These are phyloP conservation scores for Nemania sp. DNA, from an alignment of 2,329 filamentous ascomycete genomes.

Conservation along the genomic window DNA sequence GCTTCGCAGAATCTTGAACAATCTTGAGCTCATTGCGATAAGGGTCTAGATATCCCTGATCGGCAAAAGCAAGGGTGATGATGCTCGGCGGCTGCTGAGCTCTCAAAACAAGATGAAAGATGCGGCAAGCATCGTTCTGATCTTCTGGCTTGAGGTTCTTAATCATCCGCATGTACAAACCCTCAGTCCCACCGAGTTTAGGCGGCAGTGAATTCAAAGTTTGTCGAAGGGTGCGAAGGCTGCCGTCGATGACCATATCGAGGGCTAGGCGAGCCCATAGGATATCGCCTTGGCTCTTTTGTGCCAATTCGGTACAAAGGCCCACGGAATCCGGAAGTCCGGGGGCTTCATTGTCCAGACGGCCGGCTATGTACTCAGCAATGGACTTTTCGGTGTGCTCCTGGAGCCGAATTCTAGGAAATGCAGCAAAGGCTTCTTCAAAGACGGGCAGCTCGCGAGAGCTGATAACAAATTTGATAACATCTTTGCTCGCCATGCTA, in stretches of 20 bases:
- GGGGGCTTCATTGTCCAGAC: constrained; percentile 38
- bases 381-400: constrained; percentile 38
- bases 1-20: constrained; percentile 27
- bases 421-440: constrained; percentile 32
- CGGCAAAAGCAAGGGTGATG: constrained; percentile 38
- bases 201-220: constrained; percentile 38
- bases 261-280: constrained; percentile 39
- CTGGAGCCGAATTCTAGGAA: constrained; percentile 35
- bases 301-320: constrained; percentile 36
- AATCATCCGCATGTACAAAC: constrained; percentile 42
- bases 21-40: constrained; percentile 32
- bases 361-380: constrained; percentile 36
- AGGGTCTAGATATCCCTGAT: constrained; percentile 34
- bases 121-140: constrained; percentile 35
- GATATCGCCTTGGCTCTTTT: constrained; percentile 37
- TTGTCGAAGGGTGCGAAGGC: constrained; percentile 34
- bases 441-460: constrained; percentile 38
- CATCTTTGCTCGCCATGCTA: constrained; percentile 37
- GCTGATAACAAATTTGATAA: constrained; percentile 36
- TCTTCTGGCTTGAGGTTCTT: constrained; percentile 35
- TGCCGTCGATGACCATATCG: constrained; percentile 39
- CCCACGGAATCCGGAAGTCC: constrained; percentile 37
- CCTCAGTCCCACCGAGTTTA: constrained; percentile 38
- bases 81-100: constrained; percentile 40
- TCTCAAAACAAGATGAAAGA: constrained; percentile 38